A percentile compares a stretch with the other conserved stretches of the same genome.
These are phyloP conservation scores for Planoprotostelium fungivorum DNA, from an alignment of 78 protist genomes.

Conservation along the genomic window DNA sequence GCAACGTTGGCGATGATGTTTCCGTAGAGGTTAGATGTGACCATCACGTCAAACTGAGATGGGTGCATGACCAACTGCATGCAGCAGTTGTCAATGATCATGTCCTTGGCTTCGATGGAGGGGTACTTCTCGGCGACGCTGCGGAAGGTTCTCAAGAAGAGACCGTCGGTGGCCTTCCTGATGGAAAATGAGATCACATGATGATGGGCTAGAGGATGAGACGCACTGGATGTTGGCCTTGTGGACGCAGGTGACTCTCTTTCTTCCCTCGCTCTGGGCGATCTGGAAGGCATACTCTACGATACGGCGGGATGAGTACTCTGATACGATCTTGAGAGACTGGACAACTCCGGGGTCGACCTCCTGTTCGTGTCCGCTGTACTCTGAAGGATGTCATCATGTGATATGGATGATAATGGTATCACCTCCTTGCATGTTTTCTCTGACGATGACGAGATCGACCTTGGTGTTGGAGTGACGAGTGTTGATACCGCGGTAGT, in stretches of 20 bases:
- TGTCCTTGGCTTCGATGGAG: constrained; percentile 45
- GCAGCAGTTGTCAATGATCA: constrained; percentile 80
- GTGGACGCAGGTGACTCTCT: constrained; percentile 82
- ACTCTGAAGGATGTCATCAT: constrained; percentile 3
- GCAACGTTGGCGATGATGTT: constrained; percentile 81
- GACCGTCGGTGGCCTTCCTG: constrained; percentile 64
- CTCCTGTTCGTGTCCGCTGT: constrained; percentile 50
- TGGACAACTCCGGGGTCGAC: constrained; percentile 70
- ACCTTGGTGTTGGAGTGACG: constrained; percentile 45
- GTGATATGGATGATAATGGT: neutral
- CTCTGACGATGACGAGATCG: constrained; percentile 75
- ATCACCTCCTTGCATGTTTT: constrained; percentile 81
- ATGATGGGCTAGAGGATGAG: neutral
- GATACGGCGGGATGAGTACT: constrained; percentile 72
- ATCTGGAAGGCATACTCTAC: constrained; percentile 77
- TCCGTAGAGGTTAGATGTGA: constrained; percentile 85
- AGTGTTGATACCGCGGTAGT: constrained; percentile 50
- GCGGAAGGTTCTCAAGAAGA: constrained; percentile 53
- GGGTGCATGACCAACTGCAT: constrained; percentile 83
- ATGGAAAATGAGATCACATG: neutral
- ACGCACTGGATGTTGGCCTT: constrained; percentile 84
- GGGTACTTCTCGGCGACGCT: constrained; percentile 74
- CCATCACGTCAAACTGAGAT: constrained; percentile 82
- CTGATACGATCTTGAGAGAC: constrained; percentile 67
- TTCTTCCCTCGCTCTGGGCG: constrained; percentile 58